Evolutionary conservation across 169 alveolate species (phyloP).

Genomic region (Miamiensis avidus): DNA sequence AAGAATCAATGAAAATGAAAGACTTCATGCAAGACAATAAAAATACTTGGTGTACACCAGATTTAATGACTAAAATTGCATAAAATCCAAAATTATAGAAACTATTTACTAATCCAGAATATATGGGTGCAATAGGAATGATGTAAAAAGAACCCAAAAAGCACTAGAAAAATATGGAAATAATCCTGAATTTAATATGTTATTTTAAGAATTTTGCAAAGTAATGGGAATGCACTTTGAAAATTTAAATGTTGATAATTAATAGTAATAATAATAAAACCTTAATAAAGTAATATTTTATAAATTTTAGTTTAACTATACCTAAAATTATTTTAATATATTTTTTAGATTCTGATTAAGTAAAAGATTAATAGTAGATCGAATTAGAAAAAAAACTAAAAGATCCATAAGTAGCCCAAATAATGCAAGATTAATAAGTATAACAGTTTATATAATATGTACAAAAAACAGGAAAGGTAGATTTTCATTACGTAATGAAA

Average conservation of each 20-base stretch:
- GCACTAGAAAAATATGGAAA: constrained; percentile 19
- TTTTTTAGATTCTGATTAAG: neutral
- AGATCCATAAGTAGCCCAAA: constrained; percentile 1
- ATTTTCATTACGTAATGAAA: constrained; percentile 14
- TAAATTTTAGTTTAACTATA: no score
- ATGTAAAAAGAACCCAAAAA: constrained; percentile 29
- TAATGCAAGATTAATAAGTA: constrained; percentile 16
- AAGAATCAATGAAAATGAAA: constrained; percentile 9
- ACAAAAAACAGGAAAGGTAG: constrained; percentile 4
- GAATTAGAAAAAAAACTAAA: neutral
- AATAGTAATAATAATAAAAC: no score
- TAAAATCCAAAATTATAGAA: constrained; percentile 8
- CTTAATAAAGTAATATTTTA: no score
- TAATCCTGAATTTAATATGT: constrained; percentile 28
- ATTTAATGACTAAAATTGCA: neutral
- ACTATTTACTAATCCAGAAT: constrained; percentile 24
- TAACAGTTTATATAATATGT: neutral
- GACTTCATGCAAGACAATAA: constrained; percentile 1
- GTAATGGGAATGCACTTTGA: constrained; percentile 26
- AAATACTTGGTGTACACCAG: constrained; percentile 14
- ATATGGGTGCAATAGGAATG: constrained; percentile 12
- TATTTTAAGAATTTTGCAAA: constrained; percentile 23
- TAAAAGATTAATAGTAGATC: no score
- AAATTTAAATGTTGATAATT: neutral
- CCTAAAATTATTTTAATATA: no score